Evolutionary conservation across 2,329 filamentous ascomycete species (phyloP).

Genomic region (Samsoniella hepiali): DNA sequence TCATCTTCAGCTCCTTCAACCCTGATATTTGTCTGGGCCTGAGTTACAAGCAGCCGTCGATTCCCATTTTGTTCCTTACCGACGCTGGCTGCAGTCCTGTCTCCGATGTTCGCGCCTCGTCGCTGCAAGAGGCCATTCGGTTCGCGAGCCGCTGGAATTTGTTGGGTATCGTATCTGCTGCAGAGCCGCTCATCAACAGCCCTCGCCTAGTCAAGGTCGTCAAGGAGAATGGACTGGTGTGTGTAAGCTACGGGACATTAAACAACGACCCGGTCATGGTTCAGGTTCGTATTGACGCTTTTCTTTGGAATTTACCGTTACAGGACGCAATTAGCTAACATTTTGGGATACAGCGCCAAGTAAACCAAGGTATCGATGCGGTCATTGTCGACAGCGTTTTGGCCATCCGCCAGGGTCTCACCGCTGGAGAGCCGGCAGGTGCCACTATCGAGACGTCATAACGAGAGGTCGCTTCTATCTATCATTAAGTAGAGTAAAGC

Average conservation of each 20-base stretch:
- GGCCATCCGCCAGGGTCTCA: slow-evolving; percentile 86
- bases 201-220: slow-evolving; percentile 87
- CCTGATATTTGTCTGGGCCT: slow-evolving; percentile 93
- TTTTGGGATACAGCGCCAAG: slow-evolving; percentile 62
- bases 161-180: slow-evolving; percentile 84
- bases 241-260: slow-evolving; percentile 85
- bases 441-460: slow-evolving; percentile 1
- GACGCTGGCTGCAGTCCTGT: slow-evolving; percentile 80
- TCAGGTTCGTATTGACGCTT: slow-evolving; percentile 52
- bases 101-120: slow-evolving; percentile 85
- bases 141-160: slow-evolving; percentile 96
- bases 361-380: slow-evolving; percentile 92
- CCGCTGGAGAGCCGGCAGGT: slow-evolving; percentile 32
- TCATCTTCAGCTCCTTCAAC: slow-evolving; percentile 97
- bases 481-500: background rate
- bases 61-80: slow-evolving; percentile 90
- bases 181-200: slow-evolving; percentile 82
- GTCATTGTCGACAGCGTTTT: slow-evolving; percentile 96
- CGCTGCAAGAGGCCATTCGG: slow-evolving; percentile 89
- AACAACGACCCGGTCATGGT: slow-evolving; percentile 89
- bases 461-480: background rate
- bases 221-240: slow-evolving; percentile 90
- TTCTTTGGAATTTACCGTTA: slow-evolving; percentile 1
- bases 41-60: slow-evolving; percentile 95
- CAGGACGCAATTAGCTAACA: background rate